Conservation (phyloP, 306 rosid species). For the Argentina anserina region DNA sequence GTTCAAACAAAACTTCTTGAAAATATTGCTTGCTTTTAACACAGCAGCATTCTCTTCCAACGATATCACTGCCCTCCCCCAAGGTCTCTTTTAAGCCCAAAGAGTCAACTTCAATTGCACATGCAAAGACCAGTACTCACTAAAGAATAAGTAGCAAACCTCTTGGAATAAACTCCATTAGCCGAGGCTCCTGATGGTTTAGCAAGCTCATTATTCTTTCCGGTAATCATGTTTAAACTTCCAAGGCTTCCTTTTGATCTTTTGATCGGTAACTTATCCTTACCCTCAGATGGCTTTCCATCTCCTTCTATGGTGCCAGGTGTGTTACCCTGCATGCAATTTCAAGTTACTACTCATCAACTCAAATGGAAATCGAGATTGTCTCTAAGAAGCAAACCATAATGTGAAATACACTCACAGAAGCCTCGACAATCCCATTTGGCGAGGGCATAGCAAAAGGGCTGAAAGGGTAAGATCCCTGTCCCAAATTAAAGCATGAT, state of each 20-base stretch:
- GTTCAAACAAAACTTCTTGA: neutral
- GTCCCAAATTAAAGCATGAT: slow-evolving; percentile 26
- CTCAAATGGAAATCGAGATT: slow-evolving; percentile 9
- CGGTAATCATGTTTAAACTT: slow-evolving; percentile 94
- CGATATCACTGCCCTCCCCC: neutral
- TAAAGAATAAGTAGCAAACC: slow-evolving; percentile 42
- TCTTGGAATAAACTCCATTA: slow-evolving; percentile 82
- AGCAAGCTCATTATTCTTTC: slow-evolving; percentile 74
- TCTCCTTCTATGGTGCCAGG: slow-evolving; percentile 78
- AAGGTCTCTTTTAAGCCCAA: neutral
- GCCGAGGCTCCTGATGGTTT: slow-evolving; percentile 75
- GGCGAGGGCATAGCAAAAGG: slow-evolving; percentile 94
- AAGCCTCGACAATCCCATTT: slow-evolving; percentile 83
- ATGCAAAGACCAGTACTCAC: neutral
- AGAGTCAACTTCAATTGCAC: neutral
- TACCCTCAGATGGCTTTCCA: slow-evolving; percentile 75
- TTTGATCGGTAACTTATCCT: slow-evolving; percentile 91
- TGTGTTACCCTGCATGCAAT: slow-evolving; percentile 69
- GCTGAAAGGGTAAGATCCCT: slow-evolving; percentile 97
- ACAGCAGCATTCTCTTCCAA: neutral
- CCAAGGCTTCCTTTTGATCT: slow-evolving; percentile 98
- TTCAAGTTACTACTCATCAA: slow-evolving; percentile 27
- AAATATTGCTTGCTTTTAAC: neutral
- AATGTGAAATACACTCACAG: slow-evolving; percentile 53
- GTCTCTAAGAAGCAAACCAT: slow-evolving; percentile 5